phyloP scores from a whole-genome alignment of 768 basidiomycete species.

The Tylopilus vinaceipallidus region DNA sequence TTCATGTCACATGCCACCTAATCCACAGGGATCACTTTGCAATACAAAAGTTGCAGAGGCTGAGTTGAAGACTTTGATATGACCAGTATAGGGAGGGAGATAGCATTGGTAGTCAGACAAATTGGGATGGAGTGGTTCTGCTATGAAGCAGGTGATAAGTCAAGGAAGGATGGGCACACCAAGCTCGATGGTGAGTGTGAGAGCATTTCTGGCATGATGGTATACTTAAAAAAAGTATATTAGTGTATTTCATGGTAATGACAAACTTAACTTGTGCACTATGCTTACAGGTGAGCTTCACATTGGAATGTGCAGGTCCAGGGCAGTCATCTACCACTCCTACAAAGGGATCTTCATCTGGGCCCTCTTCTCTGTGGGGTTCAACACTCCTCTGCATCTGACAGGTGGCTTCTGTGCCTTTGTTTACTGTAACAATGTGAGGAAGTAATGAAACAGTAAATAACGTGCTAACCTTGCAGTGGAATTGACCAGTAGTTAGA shows the following conservation, averaged over 20 bases:
- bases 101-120: background rate
- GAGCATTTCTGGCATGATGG: background rate
- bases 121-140: background rate
- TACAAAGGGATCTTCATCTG: background rate
- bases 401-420: too few species aligned
- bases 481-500: too few species aligned
- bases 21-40: background rate
- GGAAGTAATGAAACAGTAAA: too few species aligned
- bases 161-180: background rate
- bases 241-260: too few species aligned
- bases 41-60: background rate
- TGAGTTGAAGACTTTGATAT: background rate
- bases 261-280: too few species aligned
- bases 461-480: too few species aligned
- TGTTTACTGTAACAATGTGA: too few species aligned
- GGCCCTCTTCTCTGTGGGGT: background rate
- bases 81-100: background rate
- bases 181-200: background rate
- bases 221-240: background rate
- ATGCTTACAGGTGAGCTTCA: background rate
- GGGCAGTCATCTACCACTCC: background rate
- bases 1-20: background rate
- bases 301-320: background rate
- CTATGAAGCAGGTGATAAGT: background rate
- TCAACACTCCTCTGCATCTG: background rate